These are phyloP conservation scores for Fusarium acutatum DNA, from an alignment of 2,329 filamentous ascomycete genomes.

Conservation along the genomic window DNA sequence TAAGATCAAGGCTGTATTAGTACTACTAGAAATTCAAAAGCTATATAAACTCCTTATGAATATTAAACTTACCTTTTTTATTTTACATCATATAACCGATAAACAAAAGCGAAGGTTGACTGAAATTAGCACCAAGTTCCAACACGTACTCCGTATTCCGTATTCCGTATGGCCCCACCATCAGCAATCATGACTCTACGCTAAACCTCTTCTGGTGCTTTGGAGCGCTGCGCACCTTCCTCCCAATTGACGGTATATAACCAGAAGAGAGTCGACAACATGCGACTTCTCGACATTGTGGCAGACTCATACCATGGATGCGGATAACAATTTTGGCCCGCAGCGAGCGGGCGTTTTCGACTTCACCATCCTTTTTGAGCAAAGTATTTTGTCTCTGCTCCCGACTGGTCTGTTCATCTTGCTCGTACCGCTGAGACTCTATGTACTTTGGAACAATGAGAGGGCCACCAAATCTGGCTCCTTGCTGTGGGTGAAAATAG, in stretches of 20 bases:
- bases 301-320: neutral
- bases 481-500: constrained; percentile 38
- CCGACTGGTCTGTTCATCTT: constrained; percentile 39
- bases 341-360: constrained; percentile 39
- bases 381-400: constrained; percentile 43
- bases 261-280: neutral
- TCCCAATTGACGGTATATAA: neutral
- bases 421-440: constrained; percentile 29
- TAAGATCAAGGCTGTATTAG: too few relatives aligned
- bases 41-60: too few relatives aligned
- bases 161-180: constrained; percentile 14
- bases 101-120: too few relatives aligned
- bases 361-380: constrained; percentile 45
- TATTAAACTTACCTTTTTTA: too few relatives aligned
- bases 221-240: constrained; percentile 13
- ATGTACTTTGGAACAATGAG: constrained; percentile 10
- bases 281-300: neutral
- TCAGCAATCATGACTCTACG: neutral
- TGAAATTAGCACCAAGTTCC: too few relatives aligned
- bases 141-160: neutral
- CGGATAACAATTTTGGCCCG: constrained; percentile 39
- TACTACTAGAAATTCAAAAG: too few relatives aligned
- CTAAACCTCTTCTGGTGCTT: constrained; percentile 1
- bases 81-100: too few relatives aligned
- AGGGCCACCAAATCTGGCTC: neutral